Base-by-base conservation (phyloP, 106 monocot species). In the Gastrodia elata region DNA sequence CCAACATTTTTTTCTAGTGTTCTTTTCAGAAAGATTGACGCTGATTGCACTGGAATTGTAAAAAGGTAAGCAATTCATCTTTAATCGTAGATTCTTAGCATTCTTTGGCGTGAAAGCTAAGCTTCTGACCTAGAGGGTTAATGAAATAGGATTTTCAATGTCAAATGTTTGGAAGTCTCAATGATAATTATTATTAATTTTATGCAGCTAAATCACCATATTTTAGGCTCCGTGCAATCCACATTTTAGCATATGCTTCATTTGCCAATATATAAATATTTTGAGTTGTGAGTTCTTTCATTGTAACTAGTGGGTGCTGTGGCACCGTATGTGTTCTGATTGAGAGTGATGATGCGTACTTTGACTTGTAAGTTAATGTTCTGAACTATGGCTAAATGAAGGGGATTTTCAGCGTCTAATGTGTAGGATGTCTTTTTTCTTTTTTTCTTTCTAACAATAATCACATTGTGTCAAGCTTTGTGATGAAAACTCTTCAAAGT, bases 11-110 rank as follows among this genome's bases (percentile, higher is more conserved):
- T 93, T 61, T 90, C 90, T 49, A 83, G 73, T 68, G 76, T 56
- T 39, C 88, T 98, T 71, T 98, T 98, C 70, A 84, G 82, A 83
- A 90, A 87, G 81, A 88, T 98, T 72, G 93, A 98, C 73, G 72
- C 64, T 38, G 83, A 85, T 20, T 80, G 80, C 64, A 58, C 35
- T 65, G 90, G 97, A 38, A 67, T 55, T 39, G 74, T 98, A 38
- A 83, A 88, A 78, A 90, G 84, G 97, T 93, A 76, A 68, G 64
- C 13, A 20, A 41, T 39, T 37, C 73, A 36, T 72, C 22, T 39
- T 73, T 61, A 30, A 30, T 32, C 32, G 4, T 27, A 61, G 32
- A 59, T 27, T 30, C 11, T 39, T 39, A 42, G 28, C 1, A 16
- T 18, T 22, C 20, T 61, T 61, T 61, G 7, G 61, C 22, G 0